Evolutionary conservation across 2,329 filamentous ascomycete species (phyloP), one percentile per base, ranked within the genome.

Genomic region (Coniochaeta sp.): DNA sequence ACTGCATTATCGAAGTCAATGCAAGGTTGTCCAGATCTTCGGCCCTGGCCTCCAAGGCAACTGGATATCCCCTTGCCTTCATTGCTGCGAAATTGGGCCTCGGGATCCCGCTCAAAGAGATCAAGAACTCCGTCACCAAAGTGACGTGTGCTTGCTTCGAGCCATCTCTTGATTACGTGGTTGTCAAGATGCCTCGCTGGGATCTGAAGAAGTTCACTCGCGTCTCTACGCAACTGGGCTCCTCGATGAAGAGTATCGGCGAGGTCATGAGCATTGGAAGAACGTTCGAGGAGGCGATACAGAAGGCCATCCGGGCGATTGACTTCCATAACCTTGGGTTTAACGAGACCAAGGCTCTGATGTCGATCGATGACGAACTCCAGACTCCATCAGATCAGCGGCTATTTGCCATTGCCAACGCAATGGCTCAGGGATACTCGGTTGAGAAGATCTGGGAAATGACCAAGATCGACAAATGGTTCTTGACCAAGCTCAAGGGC

Each of bases 1-100:
- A 97, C 79, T 97, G 95, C 81, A 97, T 99, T 66, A 99, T 99
- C 71, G 95, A 99, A 75, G 95, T 99, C 79, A 99, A 99, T 70
- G 95, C 93, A 56, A 89, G 93, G 82, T 80, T 99, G 61, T 99
- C 93, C 57, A 85, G 95, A 77, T 99, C 93, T 56, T 99, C 93
- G 12, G 93, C 95, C 17, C 81, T 99, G 64, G 93, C 93, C 24
- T 98, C 95, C 24, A 99, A 99, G 80, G 93, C 93, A 8, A 99
- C 93, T 9, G 93, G 95, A 40, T 99, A 98, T 72, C 93, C 93
- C 34, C 79, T 99, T 65, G 93, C 95, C 8, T 99, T 97, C 71
- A 95, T 97, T 68, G 95, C 95, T 38, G 95, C 95, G 56, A 99
- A 99, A 82, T 82, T 99, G 64, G 95, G 95, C 77, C 84, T 99